Percentiles rank a stretch among this genome's conserved stretches.
These are phyloP conservation scores for Saccharomycopsis babjevae DNA, from an alignment of 805 yeast genomes.

Conservation along the genomic window DNA sequence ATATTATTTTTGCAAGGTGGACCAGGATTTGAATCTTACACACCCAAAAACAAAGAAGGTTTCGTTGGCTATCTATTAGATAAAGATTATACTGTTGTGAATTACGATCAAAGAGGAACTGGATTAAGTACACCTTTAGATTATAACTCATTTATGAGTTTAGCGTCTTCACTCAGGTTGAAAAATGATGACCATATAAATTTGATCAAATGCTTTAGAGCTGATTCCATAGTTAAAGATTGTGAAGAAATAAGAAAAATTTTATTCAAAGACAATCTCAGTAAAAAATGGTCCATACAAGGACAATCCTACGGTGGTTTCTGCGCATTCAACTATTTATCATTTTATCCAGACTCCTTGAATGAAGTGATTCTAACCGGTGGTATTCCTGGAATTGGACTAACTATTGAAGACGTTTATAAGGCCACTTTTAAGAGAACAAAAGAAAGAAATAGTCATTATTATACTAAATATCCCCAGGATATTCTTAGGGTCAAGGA, in stretches of 20 bases:
- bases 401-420: constrained; percentile 39
- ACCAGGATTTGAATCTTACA: constrained; percentile 37
- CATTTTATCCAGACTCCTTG: constrained; percentile 33
- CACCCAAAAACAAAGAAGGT: constrained; percentile 30
- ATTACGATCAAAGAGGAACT: constrained; percentile 53
- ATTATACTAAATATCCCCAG: constrained; percentile 38
- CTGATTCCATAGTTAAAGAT: constrained; percentile 43
- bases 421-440: constrained; percentile 37
- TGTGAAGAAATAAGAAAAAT: constrained; percentile 35
- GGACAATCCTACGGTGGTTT: constrained; percentile 55
- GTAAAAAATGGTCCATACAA: constrained; percentile 37
- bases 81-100: constrained; percentile 34
- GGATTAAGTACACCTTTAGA: constrained; percentile 43
- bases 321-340: constrained; percentile 38
- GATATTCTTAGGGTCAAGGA: constrained; percentile 32
- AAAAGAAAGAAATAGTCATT: constrained; percentile 37
- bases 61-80: constrained; percentile 31
- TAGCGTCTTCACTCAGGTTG: constrained; percentile 11
- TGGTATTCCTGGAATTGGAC: constrained; percentile 46
- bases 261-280: constrained; percentile 24
- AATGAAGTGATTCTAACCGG: constrained; percentile 42
- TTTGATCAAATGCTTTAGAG: constrained; percentile 38
- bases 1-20: constrained; percentile 43
- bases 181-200: constrained; percentile 27
- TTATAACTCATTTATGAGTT: constrained; percentile 20